These are phyloP conservation scores for Hortaea werneckii DNA, from an alignment of 2,329 filamentous ascomycete species.

Conservation along the genomic window DNA sequence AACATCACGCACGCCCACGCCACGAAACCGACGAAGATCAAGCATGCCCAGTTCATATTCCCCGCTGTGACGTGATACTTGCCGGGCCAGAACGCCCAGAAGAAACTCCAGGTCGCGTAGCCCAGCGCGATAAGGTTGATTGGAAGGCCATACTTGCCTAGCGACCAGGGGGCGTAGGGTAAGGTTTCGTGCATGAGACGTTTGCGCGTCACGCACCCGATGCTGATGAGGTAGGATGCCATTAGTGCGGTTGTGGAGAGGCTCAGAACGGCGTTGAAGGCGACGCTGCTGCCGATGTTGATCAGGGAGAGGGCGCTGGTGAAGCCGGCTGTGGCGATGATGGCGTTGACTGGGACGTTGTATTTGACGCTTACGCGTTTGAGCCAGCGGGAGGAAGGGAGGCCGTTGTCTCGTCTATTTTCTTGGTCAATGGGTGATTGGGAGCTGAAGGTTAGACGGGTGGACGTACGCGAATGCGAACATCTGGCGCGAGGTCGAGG, in stretches of 20 bases:
- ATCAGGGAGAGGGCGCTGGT: conserved; percentile 23
- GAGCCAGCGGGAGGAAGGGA: conserved; percentile 30
- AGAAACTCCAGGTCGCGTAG: conserved; percentile 26
- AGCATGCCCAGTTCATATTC: conserved; percentile 43
- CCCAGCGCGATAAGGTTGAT: conserved; percentile 28
- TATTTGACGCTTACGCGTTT: conserved; percentile 12
- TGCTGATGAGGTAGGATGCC: conserved; percentile 30
- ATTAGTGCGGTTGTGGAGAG: conserved; percentile 31
- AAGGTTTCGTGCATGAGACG: conserved; percentile 19
- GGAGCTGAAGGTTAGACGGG: background rate
- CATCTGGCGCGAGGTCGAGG: conserved; percentile 30
- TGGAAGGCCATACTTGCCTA: conserved; percentile 28
- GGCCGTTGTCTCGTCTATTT: conserved; percentile 28
- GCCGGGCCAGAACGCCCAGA: conserved; percentile 35
- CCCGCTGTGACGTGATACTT: conserved; percentile 23
- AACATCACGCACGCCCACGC: conserved; percentile 6
- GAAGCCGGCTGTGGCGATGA: conserved; percentile 19
- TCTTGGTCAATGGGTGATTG: background rate
- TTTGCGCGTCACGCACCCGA: conserved; percentile 28
- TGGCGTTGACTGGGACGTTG: conserved; percentile 20
- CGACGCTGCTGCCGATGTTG: conserved; percentile 27
- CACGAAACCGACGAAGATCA: conserved; percentile 30
- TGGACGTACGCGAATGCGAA: conserved; percentile 29
- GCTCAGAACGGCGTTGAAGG: conserved; percentile 34
- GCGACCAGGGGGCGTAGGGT: conserved; percentile 5